These are phyloP conservation scores for Plasmodium yoelii DNA, from an alignment of 169 alveolate genomes.

Conservation along the genomic window DNA sequence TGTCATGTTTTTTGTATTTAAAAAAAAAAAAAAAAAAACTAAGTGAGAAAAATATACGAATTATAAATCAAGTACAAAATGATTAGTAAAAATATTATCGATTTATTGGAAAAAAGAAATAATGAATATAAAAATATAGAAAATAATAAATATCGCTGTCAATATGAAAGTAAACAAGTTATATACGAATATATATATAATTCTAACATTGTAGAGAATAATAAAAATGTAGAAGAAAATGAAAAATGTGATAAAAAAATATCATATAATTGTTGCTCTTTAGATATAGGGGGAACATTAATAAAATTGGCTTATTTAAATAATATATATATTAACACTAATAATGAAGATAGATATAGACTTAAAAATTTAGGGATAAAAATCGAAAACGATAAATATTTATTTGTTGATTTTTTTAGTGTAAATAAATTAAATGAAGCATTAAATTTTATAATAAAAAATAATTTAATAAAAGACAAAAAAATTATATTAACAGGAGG, in stretches of 20 bases:
- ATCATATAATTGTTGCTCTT: constrained; percentile 32
- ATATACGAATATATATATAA: neutral
- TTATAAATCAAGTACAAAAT: too few relatives aligned
- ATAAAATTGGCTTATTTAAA: constrained; percentile 82
- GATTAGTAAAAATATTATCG: too few relatives aligned
- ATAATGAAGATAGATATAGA: constrained; percentile 1
- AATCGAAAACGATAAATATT: constrained; percentile 7
- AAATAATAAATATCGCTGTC: too few relatives aligned
- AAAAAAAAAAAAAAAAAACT: too few relatives aligned
- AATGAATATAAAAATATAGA: too few relatives aligned
- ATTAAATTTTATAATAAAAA: constrained; percentile 9
- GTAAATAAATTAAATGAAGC: constrained; percentile 26
- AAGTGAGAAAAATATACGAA: too few relatives aligned
- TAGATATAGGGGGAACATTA: constrained; percentile 89
- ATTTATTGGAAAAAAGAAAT: too few relatives aligned
- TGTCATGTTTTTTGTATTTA: too few relatives aligned
- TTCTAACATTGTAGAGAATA: neutral
- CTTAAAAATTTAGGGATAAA: constrained; percentile 3
- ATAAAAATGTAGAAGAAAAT: neutral
- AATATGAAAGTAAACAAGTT: neutral
- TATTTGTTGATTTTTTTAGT: constrained; percentile 23
- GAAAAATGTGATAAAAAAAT: neutral
- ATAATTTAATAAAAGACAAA: constrained; percentile 24
- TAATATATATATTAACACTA: constrained; percentile 10
- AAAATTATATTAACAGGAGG: constrained; percentile 58